Evolutionary conservation across 116 monocot species (phyloP), one percentile per base, ranked within the genome.

Genomic region (Iris pallida): DNA sequence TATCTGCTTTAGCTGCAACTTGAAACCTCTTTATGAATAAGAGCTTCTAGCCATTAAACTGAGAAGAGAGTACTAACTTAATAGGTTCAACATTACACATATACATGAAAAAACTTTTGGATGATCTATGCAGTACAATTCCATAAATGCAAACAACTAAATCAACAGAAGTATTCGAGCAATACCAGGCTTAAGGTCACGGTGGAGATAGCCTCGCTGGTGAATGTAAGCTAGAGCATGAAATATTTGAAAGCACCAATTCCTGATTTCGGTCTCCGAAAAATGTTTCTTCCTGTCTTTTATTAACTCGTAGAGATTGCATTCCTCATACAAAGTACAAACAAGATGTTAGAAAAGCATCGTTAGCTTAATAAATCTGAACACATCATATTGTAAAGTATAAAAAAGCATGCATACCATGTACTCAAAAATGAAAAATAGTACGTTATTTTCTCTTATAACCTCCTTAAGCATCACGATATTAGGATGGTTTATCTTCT

Each of bases 381-480:
- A 30, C 30, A 30, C 30, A 3, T 57, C 41, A 0, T 10, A 57
- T n/a, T 11, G 14, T 6, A 7, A 71, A 48, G n/a, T 15, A 60
- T 59, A 11, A 15, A 46, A 69, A 42, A 49, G 4, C 2, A 53
- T 40, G 19, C 69, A 62, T 83, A 97, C 97, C 97, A 97, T 90
- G 64, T 90, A 98, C 55, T 98, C 98, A 77, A 98, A 98, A 9
- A 92, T 76, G 53, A 93, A 84, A 66, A 86, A 98, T 16, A 93
- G 63, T 14, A 78, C 70, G 63, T 98, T 81, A 75, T 88, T 85
- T 72, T 98, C 90, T 71, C 90, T 88, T 55, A 93, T 86, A 53
- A 90, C 93, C 74, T 98, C 93, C 72, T 90, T 90, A 14, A 98
- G 86, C 76, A 90, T 93, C 71, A 98, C 98, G 75, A 93, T 98